Percentiles rank a stretch among this genome's conserved stretches.
These are phyloP conservation scores for Flueggea neowawraea DNA, from an alignment of 441 rosid species.

Conservation along the genomic window DNA sequence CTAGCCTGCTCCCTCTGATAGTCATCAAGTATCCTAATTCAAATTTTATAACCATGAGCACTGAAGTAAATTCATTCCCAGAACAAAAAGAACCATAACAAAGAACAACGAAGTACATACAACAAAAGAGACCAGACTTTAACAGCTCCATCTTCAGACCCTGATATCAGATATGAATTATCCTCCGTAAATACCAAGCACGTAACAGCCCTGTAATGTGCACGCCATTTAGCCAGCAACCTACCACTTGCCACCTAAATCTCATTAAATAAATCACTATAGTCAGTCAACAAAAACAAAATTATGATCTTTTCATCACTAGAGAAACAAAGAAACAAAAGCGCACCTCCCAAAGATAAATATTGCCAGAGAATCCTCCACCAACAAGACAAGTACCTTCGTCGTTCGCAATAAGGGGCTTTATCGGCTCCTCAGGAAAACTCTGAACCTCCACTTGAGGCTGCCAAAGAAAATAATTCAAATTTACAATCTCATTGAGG, in stretches of 20 bases:
- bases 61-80: not conserved
- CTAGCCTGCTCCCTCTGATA: slow-evolving; percentile 42
- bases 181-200: slow-evolving; percentile 81
- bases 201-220: slow-evolving; percentile 70
- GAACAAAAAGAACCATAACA: not conserved
- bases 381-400: slow-evolving; percentile 78
- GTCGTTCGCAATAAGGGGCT: slow-evolving; percentile 52
- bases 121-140: slow-evolving; percentile 81
- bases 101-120: slow-evolving; percentile 27
- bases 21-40: slow-evolving; percentile 73
- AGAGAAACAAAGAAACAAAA: not conserved
- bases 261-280: slow-evolving; percentile 6
- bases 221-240: slow-evolving; percentile 82
- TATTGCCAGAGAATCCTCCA: slow-evolving; percentile 71
- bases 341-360: slow-evolving; percentile 81
- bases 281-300: not conserved
- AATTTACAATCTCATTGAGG: not conserved
- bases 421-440: slow-evolving; percentile 77
- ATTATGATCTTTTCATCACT: not conserved
- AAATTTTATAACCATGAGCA: not conserved
- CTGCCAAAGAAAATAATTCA: slow-evolving; percentile 21
- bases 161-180: slow-evolving; percentile 71
- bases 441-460: slow-evolving; percentile 77
- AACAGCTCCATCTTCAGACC: slow-evolving; percentile 76
- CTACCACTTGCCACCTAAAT: slow-evolving; percentile 75